These are phyloP conservation scores for Vaccinium darrowii DNA, from an alignment of 148 eudicot genomes.

Conservation along the genomic window DNA sequence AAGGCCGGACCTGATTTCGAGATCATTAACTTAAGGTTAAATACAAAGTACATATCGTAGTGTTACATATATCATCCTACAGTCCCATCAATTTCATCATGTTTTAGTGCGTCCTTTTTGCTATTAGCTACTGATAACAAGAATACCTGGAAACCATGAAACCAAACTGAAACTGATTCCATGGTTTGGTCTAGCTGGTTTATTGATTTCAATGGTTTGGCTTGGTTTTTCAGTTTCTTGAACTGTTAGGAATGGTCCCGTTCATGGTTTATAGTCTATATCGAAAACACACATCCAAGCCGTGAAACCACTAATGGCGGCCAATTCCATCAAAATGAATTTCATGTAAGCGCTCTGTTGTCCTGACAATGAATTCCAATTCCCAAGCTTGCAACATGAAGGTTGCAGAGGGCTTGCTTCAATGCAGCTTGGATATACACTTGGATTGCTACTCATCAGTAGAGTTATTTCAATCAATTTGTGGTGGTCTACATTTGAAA, in stretches of 20 bases:
- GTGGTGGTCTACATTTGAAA: neutral
- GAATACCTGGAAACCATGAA: neutral
- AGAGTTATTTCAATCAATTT: neutral
- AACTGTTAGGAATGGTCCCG: neutral
- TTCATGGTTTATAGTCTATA: neutral
- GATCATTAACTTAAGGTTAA: neutral
- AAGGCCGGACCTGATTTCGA: neutral
- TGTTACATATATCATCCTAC: neutral
- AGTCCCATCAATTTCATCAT: neutral
- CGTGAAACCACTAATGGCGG: neutral
- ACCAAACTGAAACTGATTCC: slow-evolving; percentile 4
- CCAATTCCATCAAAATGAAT: neutral
- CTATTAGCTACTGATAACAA: neutral
- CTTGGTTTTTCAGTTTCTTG: neutral
- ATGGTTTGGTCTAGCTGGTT: neutral
- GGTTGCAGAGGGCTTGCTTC: neutral
- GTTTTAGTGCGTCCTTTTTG: neutral
- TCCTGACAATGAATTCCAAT: neutral
- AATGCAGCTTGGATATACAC: neutral
- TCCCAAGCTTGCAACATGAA: neutral
- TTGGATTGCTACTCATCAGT: neutral
- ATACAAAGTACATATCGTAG: neutral
- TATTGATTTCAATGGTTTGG: neutral
- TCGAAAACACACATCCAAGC: neutral
- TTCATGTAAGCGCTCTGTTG: neutral